Percentiles rank a stretch among this genome's conserved stretches.
These are phyloP conservation scores for Metarhizium guizhouense DNA, from an alignment of 2,329 filamentous ascomycete genomes.

Conservation along the genomic window DNA sequence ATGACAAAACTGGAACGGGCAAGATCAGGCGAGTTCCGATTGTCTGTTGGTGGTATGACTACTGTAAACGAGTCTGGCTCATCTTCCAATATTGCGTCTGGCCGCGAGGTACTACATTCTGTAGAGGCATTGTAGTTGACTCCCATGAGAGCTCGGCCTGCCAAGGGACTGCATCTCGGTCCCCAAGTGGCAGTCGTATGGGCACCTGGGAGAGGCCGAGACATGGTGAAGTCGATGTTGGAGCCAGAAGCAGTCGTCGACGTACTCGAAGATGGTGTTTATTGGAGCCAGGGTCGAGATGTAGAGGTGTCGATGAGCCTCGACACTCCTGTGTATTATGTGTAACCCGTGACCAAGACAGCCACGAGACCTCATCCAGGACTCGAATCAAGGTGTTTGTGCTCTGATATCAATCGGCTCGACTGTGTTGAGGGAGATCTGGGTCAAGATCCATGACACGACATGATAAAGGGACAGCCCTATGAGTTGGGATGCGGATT, in stretches of 20 bases:
- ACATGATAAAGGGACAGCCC: not conserved
- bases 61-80: not conserved
- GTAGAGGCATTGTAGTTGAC: not conserved
- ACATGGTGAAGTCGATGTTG: not conserved
- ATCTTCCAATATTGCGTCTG: not conserved
- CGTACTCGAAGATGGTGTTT: not conserved
- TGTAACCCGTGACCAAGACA: not conserved
- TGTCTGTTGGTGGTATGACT: not conserved
- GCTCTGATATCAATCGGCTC: not conserved
- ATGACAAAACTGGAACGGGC: not conserved
- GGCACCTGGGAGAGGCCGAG: not conserved
- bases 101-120: not conserved
- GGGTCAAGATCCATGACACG: not conserved
- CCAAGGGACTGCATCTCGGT: not conserved
- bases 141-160: not conserved
- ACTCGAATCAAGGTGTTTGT: not conserved
- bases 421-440: not conserved
- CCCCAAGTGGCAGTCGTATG: not conserved
- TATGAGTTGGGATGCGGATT: not conserved
- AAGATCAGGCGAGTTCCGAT: not conserved
- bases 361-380: not conserved
- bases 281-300: not conserved
- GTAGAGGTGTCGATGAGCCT: not conserved
- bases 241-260: not conserved
- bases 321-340: not conserved